These are phyloP conservation scores for Pyrenochaeta sp. DNA, from an alignment of 2,329 filamentous ascomycete genomes.

Conservation along the genomic window DNA sequence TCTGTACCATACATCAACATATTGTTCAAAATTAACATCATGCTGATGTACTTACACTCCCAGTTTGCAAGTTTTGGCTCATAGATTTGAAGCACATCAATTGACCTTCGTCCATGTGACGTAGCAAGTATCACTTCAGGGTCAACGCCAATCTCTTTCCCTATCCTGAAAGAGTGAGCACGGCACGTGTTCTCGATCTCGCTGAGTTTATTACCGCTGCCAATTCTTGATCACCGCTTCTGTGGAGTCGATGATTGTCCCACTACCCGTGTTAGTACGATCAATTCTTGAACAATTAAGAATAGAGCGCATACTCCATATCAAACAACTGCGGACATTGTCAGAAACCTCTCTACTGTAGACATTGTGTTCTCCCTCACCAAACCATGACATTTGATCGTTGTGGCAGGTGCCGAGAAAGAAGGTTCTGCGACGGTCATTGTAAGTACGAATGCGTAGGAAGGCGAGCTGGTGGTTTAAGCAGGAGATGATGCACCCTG, in stretches of 20 bases:
- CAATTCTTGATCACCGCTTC: slow-evolving; percentile 80
- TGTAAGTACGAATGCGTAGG: neutral
- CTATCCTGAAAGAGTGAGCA: slow-evolving; percentile 64
- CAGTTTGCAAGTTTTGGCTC: slow-evolving; percentile 87
- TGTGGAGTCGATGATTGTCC: slow-evolving; percentile 84
- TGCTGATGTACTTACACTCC: slow-evolving; percentile 74
- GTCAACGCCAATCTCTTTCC: slow-evolving; percentile 82
- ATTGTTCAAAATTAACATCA: neutral
- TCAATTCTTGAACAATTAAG: neutral
- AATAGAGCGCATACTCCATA: slow-evolving; percentile 38
- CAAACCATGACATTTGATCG: slow-evolving; percentile 54
- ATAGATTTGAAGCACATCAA: slow-evolving; percentile 82
- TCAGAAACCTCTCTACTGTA: slow-evolving; percentile 13
- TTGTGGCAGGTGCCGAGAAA: slow-evolving; percentile 54
- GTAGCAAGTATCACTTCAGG: slow-evolving; percentile 87
- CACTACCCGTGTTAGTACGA: slow-evolving; percentile 55
- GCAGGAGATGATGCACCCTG: neutral
- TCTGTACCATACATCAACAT: slow-evolving; percentile 61
- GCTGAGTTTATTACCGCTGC: slow-evolving; percentile 64
- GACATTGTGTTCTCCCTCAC: slow-evolving; percentile 33
- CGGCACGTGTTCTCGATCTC: neutral
- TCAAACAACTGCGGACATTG: slow-evolving; percentile 40
- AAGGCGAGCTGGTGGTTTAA: neutral
- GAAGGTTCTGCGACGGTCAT: slow-evolving; percentile 46
- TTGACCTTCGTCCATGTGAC: slow-evolving; percentile 88